These are phyloP conservation scores for Pleurotus tuoliensis DNA, from an alignment of 768 basidiomycete genomes.

Conservation along the genomic window DNA sequence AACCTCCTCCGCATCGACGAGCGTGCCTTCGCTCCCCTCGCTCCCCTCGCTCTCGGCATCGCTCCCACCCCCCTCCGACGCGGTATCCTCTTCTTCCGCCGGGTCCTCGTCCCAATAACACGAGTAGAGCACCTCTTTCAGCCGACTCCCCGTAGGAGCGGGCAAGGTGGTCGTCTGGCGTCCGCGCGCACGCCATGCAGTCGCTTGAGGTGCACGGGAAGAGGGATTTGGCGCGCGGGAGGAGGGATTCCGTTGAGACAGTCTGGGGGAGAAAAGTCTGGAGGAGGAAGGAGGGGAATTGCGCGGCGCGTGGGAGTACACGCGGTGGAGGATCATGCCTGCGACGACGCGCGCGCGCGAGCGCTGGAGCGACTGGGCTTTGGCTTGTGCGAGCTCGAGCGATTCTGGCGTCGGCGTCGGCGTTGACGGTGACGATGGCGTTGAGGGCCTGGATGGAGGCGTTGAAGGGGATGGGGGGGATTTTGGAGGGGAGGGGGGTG, in stretches of 20 bases:
- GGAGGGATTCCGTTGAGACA: too few relatives aligned
- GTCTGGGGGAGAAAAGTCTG: too few relatives aligned
- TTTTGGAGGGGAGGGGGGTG: too few relatives aligned
- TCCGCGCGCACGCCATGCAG: too few relatives aligned
- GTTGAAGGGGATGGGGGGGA: too few relatives aligned
- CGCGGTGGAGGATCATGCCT: conserved; percentile 1
- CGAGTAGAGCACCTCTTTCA: not conserved
- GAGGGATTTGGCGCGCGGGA: too few relatives aligned
- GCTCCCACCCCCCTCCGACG: not conserved
- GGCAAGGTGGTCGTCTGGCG: too few relatives aligned
- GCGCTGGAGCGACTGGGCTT: not conserved
- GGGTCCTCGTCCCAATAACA: not conserved
- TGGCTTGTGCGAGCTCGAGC: not conserved
- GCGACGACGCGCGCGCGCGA: conserved; percentile 1
- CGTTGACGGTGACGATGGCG: not conserved
- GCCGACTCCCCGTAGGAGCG: not conserved
- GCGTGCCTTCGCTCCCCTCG: not conserved
- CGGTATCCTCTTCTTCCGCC: too few relatives aligned
- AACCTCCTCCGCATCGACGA: too few relatives aligned
- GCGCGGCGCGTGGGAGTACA: not conserved
- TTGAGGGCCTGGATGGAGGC: too few relatives aligned
- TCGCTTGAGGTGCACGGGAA: too few relatives aligned
- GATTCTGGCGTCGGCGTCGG: too few relatives aligned
- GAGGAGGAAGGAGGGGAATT: not conserved
- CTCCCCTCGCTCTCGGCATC: not conserved